Evolutionary conservation across 768 basidiomycete species (phyloP).

Genomic region (Amanita inopinata): DNA sequence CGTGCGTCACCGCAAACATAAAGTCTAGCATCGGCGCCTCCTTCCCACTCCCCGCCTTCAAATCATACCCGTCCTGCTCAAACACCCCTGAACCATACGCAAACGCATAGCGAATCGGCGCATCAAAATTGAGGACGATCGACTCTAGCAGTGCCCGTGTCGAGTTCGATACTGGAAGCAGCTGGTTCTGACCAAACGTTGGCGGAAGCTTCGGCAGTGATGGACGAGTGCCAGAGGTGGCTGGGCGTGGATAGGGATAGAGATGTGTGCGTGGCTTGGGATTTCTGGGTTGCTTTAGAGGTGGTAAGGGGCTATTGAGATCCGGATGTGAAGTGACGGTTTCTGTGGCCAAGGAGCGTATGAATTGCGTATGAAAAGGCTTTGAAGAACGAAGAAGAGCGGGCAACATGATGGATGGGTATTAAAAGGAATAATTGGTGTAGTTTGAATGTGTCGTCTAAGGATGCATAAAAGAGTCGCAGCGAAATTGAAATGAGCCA

Average conservation of each 20-base stretch:
- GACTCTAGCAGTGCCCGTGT: conserved; percentile 73
- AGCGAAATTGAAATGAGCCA: too few species aligned
- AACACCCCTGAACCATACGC: conserved; percentile 97
- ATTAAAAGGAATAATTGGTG: too few species aligned
- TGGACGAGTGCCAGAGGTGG: conserved; percentile 24
- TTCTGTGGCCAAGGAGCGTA: conserved; percentile 37
- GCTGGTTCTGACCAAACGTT: conserved; percentile 72
- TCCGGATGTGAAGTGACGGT: conserved; percentile 24
- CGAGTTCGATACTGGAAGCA: conserved; percentile 68
- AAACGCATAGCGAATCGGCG: conserved; percentile 93
- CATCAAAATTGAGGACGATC: conserved; percentile 73
- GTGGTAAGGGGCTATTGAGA: conserved; percentile 28
- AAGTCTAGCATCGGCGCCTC: conserved; percentile 85
- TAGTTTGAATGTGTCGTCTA: too few species aligned
- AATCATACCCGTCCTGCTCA: conserved; percentile 73
- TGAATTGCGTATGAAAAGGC: conserved; percentile 10
- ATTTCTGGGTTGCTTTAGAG: conserved; percentile 15
- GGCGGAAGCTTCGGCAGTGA: conserved; percentile 51
- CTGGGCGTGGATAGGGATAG: conserved; percentile 39
- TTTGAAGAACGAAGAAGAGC: conserved; percentile 2
- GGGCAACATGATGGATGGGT: conserved; percentile 7
- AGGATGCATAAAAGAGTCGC: too few species aligned
- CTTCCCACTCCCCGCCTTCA: conserved; percentile 18
- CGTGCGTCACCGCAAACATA: conserved; percentile 90
- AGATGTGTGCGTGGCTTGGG: conserved; percentile 19